These are phyloP conservation scores for Phytophthora syringae DNA, from an alignment of 352 stramenopile genomes.

Conservation along the genomic window DNA sequence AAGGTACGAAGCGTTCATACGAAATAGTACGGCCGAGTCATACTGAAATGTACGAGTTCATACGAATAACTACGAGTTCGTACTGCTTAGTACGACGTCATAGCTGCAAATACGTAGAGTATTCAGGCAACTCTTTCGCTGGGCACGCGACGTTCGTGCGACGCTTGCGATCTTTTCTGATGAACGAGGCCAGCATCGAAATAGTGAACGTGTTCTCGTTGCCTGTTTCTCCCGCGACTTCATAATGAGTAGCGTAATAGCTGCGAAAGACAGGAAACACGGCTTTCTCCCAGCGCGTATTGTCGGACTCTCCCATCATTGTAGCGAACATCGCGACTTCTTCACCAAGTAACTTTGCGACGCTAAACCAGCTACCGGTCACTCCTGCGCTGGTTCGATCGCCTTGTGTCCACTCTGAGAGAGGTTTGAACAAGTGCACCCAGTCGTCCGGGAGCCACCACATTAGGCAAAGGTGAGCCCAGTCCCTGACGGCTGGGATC, in stretches of 20 bases:
- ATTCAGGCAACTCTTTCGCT: no score
- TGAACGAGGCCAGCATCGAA: constrained; percentile 3
- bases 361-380: constrained; percentile 3
- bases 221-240: not conserved
- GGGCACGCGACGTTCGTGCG: no score
- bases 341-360: constrained; percentile 7
- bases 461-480: constrained; percentile 1
- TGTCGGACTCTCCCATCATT: not conserved
- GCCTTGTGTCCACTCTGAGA: constrained; percentile 1
- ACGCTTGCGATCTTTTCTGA: constrained; percentile 1
- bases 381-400: not conserved
- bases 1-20: no score
- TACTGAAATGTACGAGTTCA: no score
- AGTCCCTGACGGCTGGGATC: constrained; percentile 4
- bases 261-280: not conserved
- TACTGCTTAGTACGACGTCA: no score
- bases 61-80: no score
- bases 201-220: not conserved
- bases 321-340: constrained; percentile 9
- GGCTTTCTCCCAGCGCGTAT: not conserved
- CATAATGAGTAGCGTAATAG: constrained; percentile 8
- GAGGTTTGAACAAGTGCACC: constrained; percentile 13
- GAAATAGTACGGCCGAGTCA: no score
- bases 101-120: no score
- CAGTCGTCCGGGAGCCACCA: not conserved